Evolutionary conservation across 129 eudicot genomes (phyloP), one percentile per base, ranked within the genome.

Genomic region (Tanacetum coccineum): DNA sequence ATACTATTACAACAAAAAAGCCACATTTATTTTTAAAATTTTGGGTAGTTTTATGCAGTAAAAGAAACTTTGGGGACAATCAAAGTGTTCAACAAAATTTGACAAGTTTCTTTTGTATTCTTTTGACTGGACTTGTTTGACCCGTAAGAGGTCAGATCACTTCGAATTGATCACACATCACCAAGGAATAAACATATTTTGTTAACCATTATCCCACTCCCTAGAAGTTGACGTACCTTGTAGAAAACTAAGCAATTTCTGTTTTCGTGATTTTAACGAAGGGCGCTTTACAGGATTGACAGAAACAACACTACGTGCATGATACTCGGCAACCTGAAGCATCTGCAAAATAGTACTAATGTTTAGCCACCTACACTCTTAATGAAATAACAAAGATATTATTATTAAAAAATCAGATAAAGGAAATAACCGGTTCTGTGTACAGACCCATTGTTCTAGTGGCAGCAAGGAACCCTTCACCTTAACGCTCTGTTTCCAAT

Each of bases 301-400:
- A 67, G 95, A 80, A 80, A 81, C 89, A 74, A 78, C 85, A 60
- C 83, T 77, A 18, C 82, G 95, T 3, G 83, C 89, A 79, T 92
- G 98, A 78, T 78, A 83, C 81, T 88, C 98, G 0, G 98, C 98
- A 64, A 92, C 79, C 75, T 92, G 91, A 68, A 92, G 73, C 98
- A 88, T 92, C 98, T 92, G 89, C 57, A 22, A 71, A 69, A 78
- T 50, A 14, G 54, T 2, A 2, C 25, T 22, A 22, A 22, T 22
- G 25, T 22, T 22, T 22, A 22, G 25, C 25, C 25, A 22, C 25
- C 25, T n/a, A n/a, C 25, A 22, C 25, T 22, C 62, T n/a, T 36
- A 62, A 62, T 19, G 44, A 18, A 30, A 32, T 18, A 68, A 68
- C 4, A 36, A 9, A 50, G 15, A 60, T 47, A 8, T 3, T 9